Conservation (phyloP, 495 filamentous ascomycete genomes). For the Xeromyces bisporus region DNA sequence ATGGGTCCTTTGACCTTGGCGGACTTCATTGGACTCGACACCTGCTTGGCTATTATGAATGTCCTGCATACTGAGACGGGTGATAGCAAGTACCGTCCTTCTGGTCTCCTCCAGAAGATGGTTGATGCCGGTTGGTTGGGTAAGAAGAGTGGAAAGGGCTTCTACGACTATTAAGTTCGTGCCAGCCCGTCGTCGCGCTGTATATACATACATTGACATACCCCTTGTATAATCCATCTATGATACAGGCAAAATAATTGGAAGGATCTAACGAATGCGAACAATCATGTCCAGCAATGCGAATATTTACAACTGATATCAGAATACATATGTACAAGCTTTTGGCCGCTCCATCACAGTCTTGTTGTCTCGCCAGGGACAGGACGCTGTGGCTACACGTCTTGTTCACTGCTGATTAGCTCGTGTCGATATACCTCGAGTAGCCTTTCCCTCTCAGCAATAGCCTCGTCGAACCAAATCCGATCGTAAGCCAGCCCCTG, state of each 20-base stretch:
- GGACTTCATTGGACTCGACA: constrained; percentile 96
- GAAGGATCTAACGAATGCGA: too few species aligned
- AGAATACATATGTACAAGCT: too few species aligned
- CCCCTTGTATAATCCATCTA: too few species aligned
- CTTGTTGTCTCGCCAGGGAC: neutral
- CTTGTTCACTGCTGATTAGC: neutral
- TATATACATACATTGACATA: too few species aligned
- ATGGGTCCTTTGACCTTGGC: constrained; percentile 92
- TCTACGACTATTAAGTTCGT: constrained; percentile 68
- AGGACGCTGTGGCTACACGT: constrained; percentile 1
- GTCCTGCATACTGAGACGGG: constrained; percentile 83
- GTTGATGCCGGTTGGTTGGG: constrained; percentile 96
- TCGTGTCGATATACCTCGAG: neutral
- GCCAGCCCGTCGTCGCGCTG: too few species aligned
- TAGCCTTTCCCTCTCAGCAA: neutral
- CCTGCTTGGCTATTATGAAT: constrained; percentile 93
- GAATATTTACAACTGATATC: too few species aligned
- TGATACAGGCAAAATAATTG: too few species aligned
- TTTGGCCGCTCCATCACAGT: too few species aligned
- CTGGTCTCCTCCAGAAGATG: constrained; percentile 78
- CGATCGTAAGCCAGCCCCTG: neutral
- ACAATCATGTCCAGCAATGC: too few species aligned
- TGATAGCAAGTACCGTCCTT: constrained; percentile 86
- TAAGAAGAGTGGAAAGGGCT: constrained; percentile 94
- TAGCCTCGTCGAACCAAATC: constrained; percentile 1